Percentiles rank a stretch among this genome's conserved stretches.
Evolutionary conservation across 768 basidiomycete species (phyloP).

Genomic region (Chalciporus piperatus): DNA sequence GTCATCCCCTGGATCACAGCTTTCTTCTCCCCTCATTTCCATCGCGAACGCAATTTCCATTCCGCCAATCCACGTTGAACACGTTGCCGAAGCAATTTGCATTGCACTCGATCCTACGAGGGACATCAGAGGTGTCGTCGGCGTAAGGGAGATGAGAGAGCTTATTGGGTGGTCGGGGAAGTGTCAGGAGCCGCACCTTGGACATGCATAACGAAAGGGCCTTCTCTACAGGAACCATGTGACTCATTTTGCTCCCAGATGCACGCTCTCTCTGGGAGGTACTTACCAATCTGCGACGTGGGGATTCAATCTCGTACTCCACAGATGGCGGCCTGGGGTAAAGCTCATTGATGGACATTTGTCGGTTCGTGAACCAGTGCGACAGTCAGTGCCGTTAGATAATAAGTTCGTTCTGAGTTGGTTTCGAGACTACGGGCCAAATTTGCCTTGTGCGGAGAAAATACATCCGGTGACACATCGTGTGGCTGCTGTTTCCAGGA

Average conservation of each 20-base stretch:
- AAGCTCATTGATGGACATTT: conserved; percentile 6
- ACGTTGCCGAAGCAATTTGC: conserved; percentile 83
- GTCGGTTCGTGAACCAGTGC: conserved; percentile 12
- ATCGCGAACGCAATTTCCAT: conserved; percentile 79
- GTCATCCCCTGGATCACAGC: conserved; percentile 29
- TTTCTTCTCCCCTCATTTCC: conserved; percentile 53
- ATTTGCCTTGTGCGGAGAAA: conserved; percentile 6
- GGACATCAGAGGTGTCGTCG: conserved; percentile 62
- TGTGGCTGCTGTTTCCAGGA: conserved; percentile 2
- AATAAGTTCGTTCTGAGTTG: conserved; percentile 6
- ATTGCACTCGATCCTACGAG: conserved; percentile 51
- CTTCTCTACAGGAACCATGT: conserved; percentile 7
- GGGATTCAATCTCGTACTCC: conserved; percentile 13
- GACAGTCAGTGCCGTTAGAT: not conserved
- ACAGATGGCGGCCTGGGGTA: conserved; percentile 4
- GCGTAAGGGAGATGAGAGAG: conserved; percentile 69
- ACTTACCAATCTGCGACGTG: conserved; percentile 23
- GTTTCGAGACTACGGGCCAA: conserved; percentile 5
- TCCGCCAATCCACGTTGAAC: conserved; percentile 94
- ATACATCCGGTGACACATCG: not conserved
- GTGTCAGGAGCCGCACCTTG: conserved; percentile 21
- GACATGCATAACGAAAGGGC: conserved; percentile 13
- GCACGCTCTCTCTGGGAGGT: not conserved
- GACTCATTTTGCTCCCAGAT: conserved; percentile 8
- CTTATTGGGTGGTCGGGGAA: conserved; percentile 64